Conservation (phyloP, 257 asterid species). For the Solanum rostratum region DNA sequence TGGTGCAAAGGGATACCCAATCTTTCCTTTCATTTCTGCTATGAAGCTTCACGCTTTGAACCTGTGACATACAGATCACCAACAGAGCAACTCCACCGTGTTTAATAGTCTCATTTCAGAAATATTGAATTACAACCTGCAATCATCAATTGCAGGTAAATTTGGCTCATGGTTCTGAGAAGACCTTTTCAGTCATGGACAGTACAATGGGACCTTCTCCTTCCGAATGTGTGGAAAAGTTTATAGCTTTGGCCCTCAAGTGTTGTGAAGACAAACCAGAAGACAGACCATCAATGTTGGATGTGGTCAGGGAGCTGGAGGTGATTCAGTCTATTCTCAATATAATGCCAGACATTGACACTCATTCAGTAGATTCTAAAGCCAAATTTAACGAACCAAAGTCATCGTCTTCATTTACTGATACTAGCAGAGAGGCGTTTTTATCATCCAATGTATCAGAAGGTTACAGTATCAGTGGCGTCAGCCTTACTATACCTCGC, state of each 20-base stretch:
- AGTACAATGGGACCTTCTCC: slow-evolving; percentile 64
- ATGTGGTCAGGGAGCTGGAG: slow-evolving; percentile 82
- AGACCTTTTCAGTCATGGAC: slow-evolving; percentile 57
- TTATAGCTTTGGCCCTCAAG: slow-evolving; percentile 51
- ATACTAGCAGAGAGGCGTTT: slow-evolving; percentile 24
- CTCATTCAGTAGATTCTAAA: slow-evolving; percentile 15
- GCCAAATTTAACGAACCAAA: slow-evolving; percentile 20
- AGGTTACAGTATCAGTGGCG: slow-evolving; percentile 44
- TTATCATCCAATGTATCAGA: slow-evolving; percentile 26
- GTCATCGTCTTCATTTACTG: slow-evolving; percentile 20
- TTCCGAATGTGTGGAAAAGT: slow-evolving; percentile 44
- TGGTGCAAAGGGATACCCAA: background rate
- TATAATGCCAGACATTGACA: slow-evolving; percentile 28
- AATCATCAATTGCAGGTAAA: slow-evolving; percentile 35
- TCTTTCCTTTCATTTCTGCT: background rate
- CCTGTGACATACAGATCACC: background rate
- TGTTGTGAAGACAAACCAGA: slow-evolving; percentile 70
- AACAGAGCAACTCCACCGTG: background rate
- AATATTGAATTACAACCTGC: background rate
- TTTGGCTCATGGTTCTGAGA: slow-evolving; percentile 47
- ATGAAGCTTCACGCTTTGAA: background rate
- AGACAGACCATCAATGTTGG: slow-evolving; percentile 55
- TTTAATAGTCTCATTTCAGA: background rate
- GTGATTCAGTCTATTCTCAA: slow-evolving; percentile 21
- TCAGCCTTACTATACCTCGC: slow-evolving; percentile 45